Evolutionary conservation across 2,329 filamentous ascomycete species (phyloP).

Genomic region (Cytospora piceicola): DNA sequence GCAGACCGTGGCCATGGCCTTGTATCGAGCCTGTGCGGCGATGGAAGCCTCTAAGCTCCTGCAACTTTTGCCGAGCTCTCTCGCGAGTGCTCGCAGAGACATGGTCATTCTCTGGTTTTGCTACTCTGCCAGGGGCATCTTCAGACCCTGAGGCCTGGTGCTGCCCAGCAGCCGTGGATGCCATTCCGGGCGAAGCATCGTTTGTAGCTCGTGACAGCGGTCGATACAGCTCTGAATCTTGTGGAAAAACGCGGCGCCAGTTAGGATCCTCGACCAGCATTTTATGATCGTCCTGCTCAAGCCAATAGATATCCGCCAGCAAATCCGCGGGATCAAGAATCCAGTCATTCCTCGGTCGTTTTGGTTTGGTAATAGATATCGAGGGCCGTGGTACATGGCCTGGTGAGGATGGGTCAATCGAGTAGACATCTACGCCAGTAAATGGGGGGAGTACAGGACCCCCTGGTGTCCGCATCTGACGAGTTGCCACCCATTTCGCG

Average conservation of each 20-base stretch:
- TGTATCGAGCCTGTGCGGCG: slow-evolving; percentile 53
- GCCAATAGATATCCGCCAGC: slow-evolving; percentile 88
- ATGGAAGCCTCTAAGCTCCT: slow-evolving; percentile 60
- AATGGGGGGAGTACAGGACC: slow-evolving; percentile 51
- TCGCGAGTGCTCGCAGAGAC: slow-evolving; percentile 59
- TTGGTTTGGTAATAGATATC: slow-evolving; percentile 60
- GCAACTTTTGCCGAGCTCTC: slow-evolving; percentile 63
- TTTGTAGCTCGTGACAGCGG: slow-evolving; percentile 36
- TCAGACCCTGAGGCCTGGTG: slow-evolving; percentile 32
- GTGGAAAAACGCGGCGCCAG: slow-evolving; percentile 72
- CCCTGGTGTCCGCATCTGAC: slow-evolving; percentile 38
- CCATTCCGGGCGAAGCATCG: slow-evolving; percentile 18
- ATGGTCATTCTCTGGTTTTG: slow-evolving; percentile 46
- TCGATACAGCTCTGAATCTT: slow-evolving; percentile 37
- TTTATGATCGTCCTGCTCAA: slow-evolving; percentile 82
- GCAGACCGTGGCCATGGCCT: slow-evolving; percentile 54
- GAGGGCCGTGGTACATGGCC: slow-evolving; percentile 46
- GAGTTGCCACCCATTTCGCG: slow-evolving; percentile 50
- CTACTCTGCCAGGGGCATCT: slow-evolving; percentile 37
- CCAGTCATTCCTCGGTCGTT: slow-evolving; percentile 83
- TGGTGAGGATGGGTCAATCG: slow-evolving; percentile 47
- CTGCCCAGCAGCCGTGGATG: slow-evolving; percentile 6
- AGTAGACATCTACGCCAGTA: slow-evolving; percentile 49
- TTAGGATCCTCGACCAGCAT: slow-evolving; percentile 78
- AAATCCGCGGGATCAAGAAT: slow-evolving; percentile 80